phyloP scores from a whole-genome alignment of 495 filamentous ascomycete species.

The Trichoderma reesei region DNA sequence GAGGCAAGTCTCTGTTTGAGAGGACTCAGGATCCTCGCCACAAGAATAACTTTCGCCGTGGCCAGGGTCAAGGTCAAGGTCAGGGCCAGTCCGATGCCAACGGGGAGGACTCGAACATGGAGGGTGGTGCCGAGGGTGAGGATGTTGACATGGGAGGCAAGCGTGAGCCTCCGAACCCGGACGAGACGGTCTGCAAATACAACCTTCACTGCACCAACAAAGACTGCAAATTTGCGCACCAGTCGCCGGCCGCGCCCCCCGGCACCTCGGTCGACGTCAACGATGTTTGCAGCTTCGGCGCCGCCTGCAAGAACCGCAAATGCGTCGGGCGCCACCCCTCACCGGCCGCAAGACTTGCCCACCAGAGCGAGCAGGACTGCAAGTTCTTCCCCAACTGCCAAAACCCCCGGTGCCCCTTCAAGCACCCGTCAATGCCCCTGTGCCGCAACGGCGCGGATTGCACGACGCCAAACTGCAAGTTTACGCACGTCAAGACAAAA shows the following conservation, averaged over 20 bases:
- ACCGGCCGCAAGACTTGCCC: slow-evolving; percentile 64
- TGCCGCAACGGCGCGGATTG: slow-evolving; percentile 94
- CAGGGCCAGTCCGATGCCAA: slow-evolving; percentile 23
- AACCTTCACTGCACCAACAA: slow-evolving; percentile 78
- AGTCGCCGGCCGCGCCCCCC: slow-evolving; percentile 83
- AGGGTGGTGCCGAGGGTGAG: slow-evolving; percentile 25
- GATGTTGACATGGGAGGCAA: slow-evolving; percentile 44
- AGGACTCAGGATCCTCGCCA: slow-evolving; percentile 48
- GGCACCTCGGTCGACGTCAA: slow-evolving; percentile 62
- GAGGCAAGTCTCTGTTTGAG: slow-evolving; percentile 66
- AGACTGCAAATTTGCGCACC: slow-evolving; percentile 88
- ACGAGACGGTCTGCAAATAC: slow-evolving; percentile 69
- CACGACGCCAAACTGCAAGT: slow-evolving; percentile 73
- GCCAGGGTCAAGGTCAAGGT: slow-evolving; percentile 28
- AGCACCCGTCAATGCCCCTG: slow-evolving; percentile 65
- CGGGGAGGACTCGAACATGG: slow-evolving; percentile 16
- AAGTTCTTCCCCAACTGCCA: slow-evolving; percentile 92
- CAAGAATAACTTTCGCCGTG: slow-evolving; percentile 22
- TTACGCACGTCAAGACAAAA: slow-evolving; percentile 68
- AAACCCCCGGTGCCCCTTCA: slow-evolving; percentile 76
- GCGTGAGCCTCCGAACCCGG: slow-evolving; percentile 40
- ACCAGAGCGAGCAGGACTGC: slow-evolving; percentile 80
- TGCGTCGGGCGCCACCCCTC: slow-evolving; percentile 89
- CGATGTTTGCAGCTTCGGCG: slow-evolving; percentile 76
- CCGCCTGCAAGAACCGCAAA: slow-evolving; percentile 89